Evolutionary conservation across 371 early-diverging fungal genomes (phyloP).

Genomic region (Aphelidium insulamus): DNA sequence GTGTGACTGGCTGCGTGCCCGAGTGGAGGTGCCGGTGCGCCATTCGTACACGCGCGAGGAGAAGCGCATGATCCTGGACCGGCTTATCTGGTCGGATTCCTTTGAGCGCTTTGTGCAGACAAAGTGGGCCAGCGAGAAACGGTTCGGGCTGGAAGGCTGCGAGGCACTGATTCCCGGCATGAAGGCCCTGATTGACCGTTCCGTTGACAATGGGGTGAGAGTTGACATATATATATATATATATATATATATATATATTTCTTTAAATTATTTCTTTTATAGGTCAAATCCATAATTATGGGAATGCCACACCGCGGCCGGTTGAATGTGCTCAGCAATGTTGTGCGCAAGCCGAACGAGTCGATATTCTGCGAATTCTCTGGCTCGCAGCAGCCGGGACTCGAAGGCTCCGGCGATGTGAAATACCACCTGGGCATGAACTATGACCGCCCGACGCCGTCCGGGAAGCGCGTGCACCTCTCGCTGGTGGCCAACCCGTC

Average conservation of each 20-base stretch:
- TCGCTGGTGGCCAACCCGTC: slow-evolving; percentile 94
- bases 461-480: slow-evolving; percentile 82
- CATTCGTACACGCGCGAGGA: slow-evolving; percentile 64
- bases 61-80: slow-evolving; percentile 75
- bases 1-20: slow-evolving; percentile 89
- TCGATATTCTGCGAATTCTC: slow-evolving; percentile 93
- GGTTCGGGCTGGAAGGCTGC: slow-evolving; percentile 94
- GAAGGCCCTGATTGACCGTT: slow-evolving; percentile 86
- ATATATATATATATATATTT: too few relatives aligned
- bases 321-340: slow-evolving; percentile 90
- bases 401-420: slow-evolving; percentile 93
- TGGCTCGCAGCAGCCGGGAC: slow-evolving; percentile 31
- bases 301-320: slow-evolving; percentile 98
- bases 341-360: slow-evolving; percentile 90
- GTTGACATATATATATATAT: too few relatives aligned
- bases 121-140: slow-evolving; percentile 88
- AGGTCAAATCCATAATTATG: slow-evolving; percentile 79
- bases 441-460: slow-evolving; percentile 81
- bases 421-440: slow-evolving; percentile 96
- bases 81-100: slow-evolving; percentile 85
- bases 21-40: slow-evolving; percentile 69
- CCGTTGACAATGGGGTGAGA: slow-evolving; percentile 80
- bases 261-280: too few relatives aligned
- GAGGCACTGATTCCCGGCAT: slow-evolving; percentile 91
- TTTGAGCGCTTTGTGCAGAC: slow-evolving; percentile 88